Base-by-base conservation (phyloP, 768 basidiomycete species). In the Lepiota brunneoincarnata region DNA sequence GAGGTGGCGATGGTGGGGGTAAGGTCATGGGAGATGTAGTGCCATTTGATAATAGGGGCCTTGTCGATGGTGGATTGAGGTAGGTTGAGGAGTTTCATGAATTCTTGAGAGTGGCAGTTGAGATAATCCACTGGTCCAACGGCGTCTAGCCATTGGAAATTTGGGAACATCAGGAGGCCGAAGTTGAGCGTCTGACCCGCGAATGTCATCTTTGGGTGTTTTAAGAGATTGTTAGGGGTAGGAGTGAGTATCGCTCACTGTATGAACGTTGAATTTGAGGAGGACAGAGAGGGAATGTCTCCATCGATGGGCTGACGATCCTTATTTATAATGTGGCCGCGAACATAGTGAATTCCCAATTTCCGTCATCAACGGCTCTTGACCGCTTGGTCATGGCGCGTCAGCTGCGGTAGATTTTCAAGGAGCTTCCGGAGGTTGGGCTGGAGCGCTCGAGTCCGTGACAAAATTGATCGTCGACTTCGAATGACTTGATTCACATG, bases 61-160 rank as follows among this genome's bases (percentile, higher is more conserved):
- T 63, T 64, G 28, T 56, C 43, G 28, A 59, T 23, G 18, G 65
- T 10, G 24, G 51, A 26, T 14, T 46, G 15, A 4, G 59, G 43
- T 20, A 58, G 12, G 35, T 20, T 12, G 9, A 50, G 11, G 4
- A 15, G 1, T 1, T 49, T 50, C 37, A 62, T 14, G 4, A 53
- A 28, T 15, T 17, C 49, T 20, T 54, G 38, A 7, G 58, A 61
- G 42, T 66, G 64, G 35, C 28, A 51, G 55, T 64, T 62, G 49
- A 68, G 17, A 37, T 61, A 68, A 49, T 68, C 67, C 28, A 64
- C 49, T 3, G 63, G 54, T 2, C 65, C 67, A 10, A 57, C 59
- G n/a, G 58, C 63, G 49, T 68, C 64, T 23, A 68, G 64, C 59
- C 58, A 62, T 53, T 68, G 67, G 46, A 56, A 63, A 3, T 26